Evolutionary conservation across 2,329 filamentous ascomycete genomes (phyloP).

Genomic region (Mycosphaerella sp.): DNA sequence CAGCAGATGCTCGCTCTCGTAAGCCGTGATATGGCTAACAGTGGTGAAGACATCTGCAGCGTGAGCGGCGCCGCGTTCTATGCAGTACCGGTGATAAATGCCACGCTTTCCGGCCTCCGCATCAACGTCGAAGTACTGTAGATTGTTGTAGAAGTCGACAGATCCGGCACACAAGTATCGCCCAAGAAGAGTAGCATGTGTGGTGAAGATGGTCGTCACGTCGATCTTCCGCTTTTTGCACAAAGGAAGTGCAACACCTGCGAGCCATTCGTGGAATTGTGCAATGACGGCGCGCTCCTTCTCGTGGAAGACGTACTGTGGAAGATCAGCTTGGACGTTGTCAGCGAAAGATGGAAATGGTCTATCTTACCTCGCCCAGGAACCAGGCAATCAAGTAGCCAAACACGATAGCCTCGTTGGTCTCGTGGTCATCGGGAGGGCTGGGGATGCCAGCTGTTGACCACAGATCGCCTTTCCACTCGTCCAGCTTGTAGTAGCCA

Average conservation of each 20-base stretch:
- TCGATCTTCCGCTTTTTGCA: slow-evolving; percentile 93
- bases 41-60: slow-evolving; percentile 96
- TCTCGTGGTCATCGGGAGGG: slow-evolving; percentile 84
- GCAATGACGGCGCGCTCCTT: slow-evolving; percentile 88
- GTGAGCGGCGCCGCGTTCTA: slow-evolving; percentile 89
- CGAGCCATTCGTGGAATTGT: slow-evolving; percentile 98
- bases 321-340: slow-evolving; percentile 10
- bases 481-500: slow-evolving; percentile 81
- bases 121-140: slow-evolving; percentile 95
- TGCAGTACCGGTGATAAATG: slow-evolving; percentile 98
- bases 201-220: slow-evolving; percentile 97
- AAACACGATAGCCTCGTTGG: slow-evolving; percentile 95
- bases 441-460: slow-evolving; percentile 88
- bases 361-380: slow-evolving; percentile 71
- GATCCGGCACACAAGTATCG: slow-evolving; percentile 95
- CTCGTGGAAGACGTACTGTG: slow-evolving; percentile 85
- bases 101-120: slow-evolving; percentile 94
- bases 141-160: slow-evolving; percentile 98
- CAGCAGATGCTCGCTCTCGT: slow-evolving; percentile 93
- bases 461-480: slow-evolving; percentile 98
- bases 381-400: slow-evolving; percentile 98
- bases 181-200: slow-evolving; percentile 89
- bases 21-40: slow-evolving; percentile 96
- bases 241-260: slow-evolving; percentile 85
- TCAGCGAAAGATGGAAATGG: not conserved